A percentile compares a stretch with the other conserved stretches of the same genome.
Evolutionary conservation across 495 filamentous ascomycete genomes (phyloP).

Genomic region (Staphylotrichum longicolle): DNA sequence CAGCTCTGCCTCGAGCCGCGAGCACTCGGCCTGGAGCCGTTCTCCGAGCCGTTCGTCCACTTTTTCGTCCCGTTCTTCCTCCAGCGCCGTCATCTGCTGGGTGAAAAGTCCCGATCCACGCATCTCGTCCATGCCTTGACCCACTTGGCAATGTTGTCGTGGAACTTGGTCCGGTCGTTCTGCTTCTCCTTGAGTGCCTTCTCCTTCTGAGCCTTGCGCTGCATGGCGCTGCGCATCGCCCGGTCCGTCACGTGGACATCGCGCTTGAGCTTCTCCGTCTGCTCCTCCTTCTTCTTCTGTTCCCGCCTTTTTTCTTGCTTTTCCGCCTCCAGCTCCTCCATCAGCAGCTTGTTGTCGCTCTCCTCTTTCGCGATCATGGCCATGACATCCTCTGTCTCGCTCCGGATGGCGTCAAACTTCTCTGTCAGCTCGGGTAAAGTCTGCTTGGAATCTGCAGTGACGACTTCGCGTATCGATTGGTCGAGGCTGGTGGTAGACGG

Average conservation of each 20-base stretch:
- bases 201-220: constrained; percentile 75
- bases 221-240: constrained; percentile 78
- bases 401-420: constrained; percentile 66
- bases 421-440: constrained; percentile 60
- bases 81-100: constrained; percentile 44
- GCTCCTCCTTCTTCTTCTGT: constrained; percentile 81
- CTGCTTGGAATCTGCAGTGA: constrained; percentile 43
- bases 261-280: constrained; percentile 73
- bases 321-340: constrained; percentile 69
- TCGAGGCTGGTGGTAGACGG: constrained; percentile 65
- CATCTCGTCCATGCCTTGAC: constrained; percentile 53
- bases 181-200: constrained; percentile 73
- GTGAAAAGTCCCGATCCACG: constrained; percentile 43
- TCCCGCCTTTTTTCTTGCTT: constrained; percentile 71
- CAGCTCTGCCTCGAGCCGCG: constrained; percentile 45
- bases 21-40: constrained; percentile 37
- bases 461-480: constrained; percentile 47
- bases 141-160: constrained; percentile 57
- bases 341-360: constrained; percentile 61
- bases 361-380: constrained; percentile 60
- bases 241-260: constrained; percentile 79
- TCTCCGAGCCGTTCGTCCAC: constrained; percentile 33
- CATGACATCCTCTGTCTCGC: constrained; percentile 63
- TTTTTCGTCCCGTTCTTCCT: constrained; percentile 43
- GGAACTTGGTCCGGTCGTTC: constrained; percentile 56